Evolutionary conservation across 306 rosid species (phyloP), one percentile per base, ranked within the genome.

Genomic region (Pterocarpus santalinus): DNA sequence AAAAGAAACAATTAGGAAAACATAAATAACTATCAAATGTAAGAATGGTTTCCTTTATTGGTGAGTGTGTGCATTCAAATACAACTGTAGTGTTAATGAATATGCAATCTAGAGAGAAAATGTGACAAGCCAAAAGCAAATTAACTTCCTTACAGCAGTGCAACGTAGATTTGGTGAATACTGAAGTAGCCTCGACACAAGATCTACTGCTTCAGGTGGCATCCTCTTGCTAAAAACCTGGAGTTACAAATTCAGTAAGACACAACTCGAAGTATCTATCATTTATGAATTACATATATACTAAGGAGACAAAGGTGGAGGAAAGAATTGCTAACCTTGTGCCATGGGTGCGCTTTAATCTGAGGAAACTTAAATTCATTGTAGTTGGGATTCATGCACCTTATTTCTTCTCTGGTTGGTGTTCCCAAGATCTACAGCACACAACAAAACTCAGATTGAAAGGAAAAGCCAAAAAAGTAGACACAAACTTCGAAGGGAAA

Each of bases 271-370:
- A 67, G 51, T 8, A 44, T 41, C 52, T 56, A 14, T 70, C 44
- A 79, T 58, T 72, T 39, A 56, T 16, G 51, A 55, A 51, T 65
- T 32, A 56, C 16, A 53, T 17, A 39, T 60, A 35, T 16, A 8
- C 17, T 6, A 15, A 5, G 17, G 15, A 35, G 64, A 41, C 36
- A 44, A 32, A 33, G 15, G 16, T 7, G 16, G 41, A 3, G n/a
- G 10, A 61, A 74, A 60, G 66, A 13, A 47, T 61, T 41, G 44
- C 86, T 58, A 82, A 92, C 97, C 98, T 94, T 94, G 85, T 94
- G 98, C 98, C 97, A 94, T 0, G 98, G 98, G 80, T 94, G 98
- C 8, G 94, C 97, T 87, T 94, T 94, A 71, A 94, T 94, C 80
- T 94, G 98, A 81, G 97, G 98, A 82, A 94, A 94, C 89, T 90